Base-by-base conservation (phyloP, 352 stramenopile species). In the Phytophthora fragariaefolia region DNA sequence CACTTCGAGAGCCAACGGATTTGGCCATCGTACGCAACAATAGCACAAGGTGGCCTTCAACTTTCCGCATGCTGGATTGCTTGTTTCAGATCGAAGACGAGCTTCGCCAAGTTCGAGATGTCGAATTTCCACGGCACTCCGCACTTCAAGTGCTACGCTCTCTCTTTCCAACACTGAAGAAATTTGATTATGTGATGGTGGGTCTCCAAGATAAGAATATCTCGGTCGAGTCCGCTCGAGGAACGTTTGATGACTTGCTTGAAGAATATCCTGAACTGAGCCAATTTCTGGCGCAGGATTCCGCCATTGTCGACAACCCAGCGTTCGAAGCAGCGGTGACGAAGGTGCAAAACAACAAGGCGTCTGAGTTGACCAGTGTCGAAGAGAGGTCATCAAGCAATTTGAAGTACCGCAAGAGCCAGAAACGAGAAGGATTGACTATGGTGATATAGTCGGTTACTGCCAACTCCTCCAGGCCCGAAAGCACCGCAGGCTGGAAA, bases 131-230 rank as follows among this genome's bases (percentile, higher is more conserved):
- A 20, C 49, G 30, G 45, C 30, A 20, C 6, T 23, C 30, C 6
- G 10, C 45, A 10, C 27, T 57, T 7, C 49, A 34, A 6, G 28
- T 57, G 27, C 20, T 57, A 17, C 30, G 49, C 7, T 28, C 45
- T 4, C 17, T 46, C 12, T 6, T 46, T 18, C 30, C 30, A 9
- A 57, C 27, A 20, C 20, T 28, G 30, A 57, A 18, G 6, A 30
- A 57, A 30, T 46, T 57, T 30, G 49, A 57, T 30, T 57, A 27
- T 8, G 49, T 56, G 27, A 32, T 56, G 28, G 49, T 45, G 18
- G 49, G 30, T 3, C 6, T 57, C 2, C 20, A 32, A 13, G 32
- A 45, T 18, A 32, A 15, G 22, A n/a, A 4, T 8, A 12, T 55
- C 40, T 22, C 28, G 3, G 8, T 57, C 2, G n/a, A 18, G 17